A percentile compares a stretch with the other conserved stretches of the same genome.
Conservation (phyloP, 1,284 basidiomycete genomes). For the Porodaedalea pini region DNA sequence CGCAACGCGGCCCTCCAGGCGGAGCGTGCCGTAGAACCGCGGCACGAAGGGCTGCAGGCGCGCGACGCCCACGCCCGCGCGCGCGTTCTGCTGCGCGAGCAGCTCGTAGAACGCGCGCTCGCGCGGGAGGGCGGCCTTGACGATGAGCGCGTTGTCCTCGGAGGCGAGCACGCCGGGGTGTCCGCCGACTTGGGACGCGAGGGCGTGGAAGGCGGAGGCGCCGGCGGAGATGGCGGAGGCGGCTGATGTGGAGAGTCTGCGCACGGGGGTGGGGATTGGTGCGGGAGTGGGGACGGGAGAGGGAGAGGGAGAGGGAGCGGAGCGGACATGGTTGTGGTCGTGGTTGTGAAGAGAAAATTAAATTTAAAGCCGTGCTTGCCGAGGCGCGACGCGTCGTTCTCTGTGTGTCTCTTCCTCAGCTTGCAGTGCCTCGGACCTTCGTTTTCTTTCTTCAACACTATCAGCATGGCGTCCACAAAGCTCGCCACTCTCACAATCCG, state of each 20-base stretch:
- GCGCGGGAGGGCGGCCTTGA: conserved; percentile 74
- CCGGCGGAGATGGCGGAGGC: not conserved
- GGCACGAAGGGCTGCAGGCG: conserved; percentile 60
- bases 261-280: too few species aligned
- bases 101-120: conserved; percentile 83
- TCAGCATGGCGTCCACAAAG: conserved; percentile 70
- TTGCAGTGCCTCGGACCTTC: too few species aligned
- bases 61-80: conserved; percentile 36
- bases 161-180: conserved; percentile 76
- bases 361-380: not conserved
- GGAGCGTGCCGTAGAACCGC: conserved; percentile 73
- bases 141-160: conserved; percentile 75
- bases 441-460: too few species aligned
- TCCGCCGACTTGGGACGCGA: conserved; percentile 79
- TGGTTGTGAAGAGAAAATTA: not conserved
- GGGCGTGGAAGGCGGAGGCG: conserved; percentile 26
- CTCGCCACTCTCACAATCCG: conserved; percentile 63
- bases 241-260: not conserved
- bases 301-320: not conserved
- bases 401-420: too few species aligned
- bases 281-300: not conserved
- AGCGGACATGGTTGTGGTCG: not conserved
- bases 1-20: conserved; percentile 58
- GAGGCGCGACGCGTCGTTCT: too few species aligned
- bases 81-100: conserved; percentile 40